Base-by-base conservation (phyloP, 805 yeast species). In the Kluyveromyces nonfermentans region DNA sequence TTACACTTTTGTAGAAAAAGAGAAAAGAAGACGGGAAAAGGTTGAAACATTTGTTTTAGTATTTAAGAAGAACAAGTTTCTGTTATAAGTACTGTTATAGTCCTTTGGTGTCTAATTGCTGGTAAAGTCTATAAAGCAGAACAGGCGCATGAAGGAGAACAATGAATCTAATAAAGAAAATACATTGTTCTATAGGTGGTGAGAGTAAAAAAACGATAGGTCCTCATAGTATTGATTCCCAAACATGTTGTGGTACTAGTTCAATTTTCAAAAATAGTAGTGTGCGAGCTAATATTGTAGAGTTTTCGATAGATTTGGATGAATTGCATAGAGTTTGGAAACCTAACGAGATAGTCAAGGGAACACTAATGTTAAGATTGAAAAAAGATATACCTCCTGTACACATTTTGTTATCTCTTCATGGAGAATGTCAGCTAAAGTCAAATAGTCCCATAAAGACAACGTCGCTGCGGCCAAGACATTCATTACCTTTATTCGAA, bases 281-380 rank as follows among this genome's bases (percentile, higher is more conserved):
- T 12, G 2, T 38, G 20, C 25, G 28, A 17, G n/a, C 41, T 19
- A 12, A 7, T 6, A 15, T 77, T 10, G 72, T 70, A 35, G 89
- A 84, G 50, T 81, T 85, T 62, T 83, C 78, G 60, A 78, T 87
- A 39, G 70, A 70, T 37, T 68, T 87, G 37, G 82, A 80, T 48
- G 80, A 81, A 43, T 89, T 95, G 1, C 95, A 85, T 60, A 75
- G 76, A 50, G 66, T 74, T 4, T 86, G 82, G 77, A 65, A 70
- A n/a, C 95, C 96, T 0, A 93, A 90, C 14, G 95, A 86, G 42
- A 73, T 72, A 50, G 73, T 85, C 3, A 63, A 71, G 1, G 94
- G 94, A 14, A 79, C 76, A 51, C 73, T 78, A 10, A 71, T 78
- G 1, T 62, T 83, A 12, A 71, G 74, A 4, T 59, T 81, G 42